Evolutionary conservation across 2,329 filamentous ascomycete species (phyloP), one percentile per base, ranked within the genome.

Genomic region (Xylariales sp.): DNA sequence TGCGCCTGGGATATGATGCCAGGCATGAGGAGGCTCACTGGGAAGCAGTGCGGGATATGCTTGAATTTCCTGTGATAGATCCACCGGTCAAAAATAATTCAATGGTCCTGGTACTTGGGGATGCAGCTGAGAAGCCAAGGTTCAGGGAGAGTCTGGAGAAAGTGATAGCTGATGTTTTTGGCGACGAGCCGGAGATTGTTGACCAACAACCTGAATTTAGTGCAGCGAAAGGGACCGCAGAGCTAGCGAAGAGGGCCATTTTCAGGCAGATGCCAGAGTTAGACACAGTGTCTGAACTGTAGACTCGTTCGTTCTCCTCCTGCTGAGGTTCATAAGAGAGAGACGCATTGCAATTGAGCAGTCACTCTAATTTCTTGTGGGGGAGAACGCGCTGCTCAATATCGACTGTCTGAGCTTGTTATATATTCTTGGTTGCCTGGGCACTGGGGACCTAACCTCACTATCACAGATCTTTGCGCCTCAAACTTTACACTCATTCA

Each of bases 21-120:
- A 39, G 36, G n/a, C 36, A 31, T 31, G 12, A 39, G 18, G 15
- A 39, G 14, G 14, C 20, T 12, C 29, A 39, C 24, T 39, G 36
- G 36, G 36, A 39, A 19, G 20, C 36, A 15, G 36, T 39, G 36
- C 36, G 33, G 21, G 33, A 36, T 18, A 14, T 9, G 14, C 12
- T 36, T 12, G 5, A 20, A 19, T 36, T 19, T 36, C 33, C 33
- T 20, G 33, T 36, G 5, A 19, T 36, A 20, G 14, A 16, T 19
- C 16, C 14, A 11, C 33, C 14, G 10, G n/a, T 36, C 19, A 36
- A 19, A 14, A 36, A 36, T 21, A 19, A 19, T 14, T 18, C 33
- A 10, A 18, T 19, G 11, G 33, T 36, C 12, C 19, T 36, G 12
- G 5, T 36, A 16, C 9, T 36, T 12, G 33, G 33, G 20, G 33